phyloP scores from a whole-genome alignment of 352 stramenopile genomes.

The Phytopythium helicoides region DNA sequence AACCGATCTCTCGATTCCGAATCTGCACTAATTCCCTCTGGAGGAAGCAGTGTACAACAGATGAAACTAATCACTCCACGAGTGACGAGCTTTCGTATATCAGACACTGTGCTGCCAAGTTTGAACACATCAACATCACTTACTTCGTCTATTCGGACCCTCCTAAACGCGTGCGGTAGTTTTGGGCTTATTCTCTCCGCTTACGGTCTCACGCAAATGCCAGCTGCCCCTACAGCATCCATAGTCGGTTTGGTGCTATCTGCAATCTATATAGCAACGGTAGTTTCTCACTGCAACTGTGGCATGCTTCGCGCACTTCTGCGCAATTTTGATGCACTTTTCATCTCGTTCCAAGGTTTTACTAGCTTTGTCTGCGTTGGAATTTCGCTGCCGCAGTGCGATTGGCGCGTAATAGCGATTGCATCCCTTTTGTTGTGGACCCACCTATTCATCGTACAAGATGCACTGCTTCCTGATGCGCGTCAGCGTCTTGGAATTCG shows the following conservation, averaged over 20 bases:
- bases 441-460: not conserved
- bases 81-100: too few relatives aligned
- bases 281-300: not conserved
- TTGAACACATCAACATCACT: not conserved
- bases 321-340: constrained; percentile 3
- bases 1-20: not conserved
- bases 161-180: not conserved
- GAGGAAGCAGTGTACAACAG: too few relatives aligned
- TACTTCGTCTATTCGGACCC: not conserved
- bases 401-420: not conserved
- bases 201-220: not conserved
- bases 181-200: not conserved
- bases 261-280: not conserved
- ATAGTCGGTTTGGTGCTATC: not conserved
- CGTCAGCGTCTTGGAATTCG: not conserved
- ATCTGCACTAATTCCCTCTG: not conserved
- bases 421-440: not conserved
- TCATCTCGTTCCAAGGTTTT: constrained; percentile 2
- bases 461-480: constrained; percentile 2
- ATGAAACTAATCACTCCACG: too few relatives aligned
- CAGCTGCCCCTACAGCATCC: not conserved
- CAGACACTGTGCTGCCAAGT: too few relatives aligned
- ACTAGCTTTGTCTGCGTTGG: not conserved
- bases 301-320: not conserved
- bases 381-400: not conserved